These are phyloP conservation scores for Umbelopsis sp. DNA, from an alignment of 192 early-diverging fungal species.

Conservation along the genomic window DNA sequence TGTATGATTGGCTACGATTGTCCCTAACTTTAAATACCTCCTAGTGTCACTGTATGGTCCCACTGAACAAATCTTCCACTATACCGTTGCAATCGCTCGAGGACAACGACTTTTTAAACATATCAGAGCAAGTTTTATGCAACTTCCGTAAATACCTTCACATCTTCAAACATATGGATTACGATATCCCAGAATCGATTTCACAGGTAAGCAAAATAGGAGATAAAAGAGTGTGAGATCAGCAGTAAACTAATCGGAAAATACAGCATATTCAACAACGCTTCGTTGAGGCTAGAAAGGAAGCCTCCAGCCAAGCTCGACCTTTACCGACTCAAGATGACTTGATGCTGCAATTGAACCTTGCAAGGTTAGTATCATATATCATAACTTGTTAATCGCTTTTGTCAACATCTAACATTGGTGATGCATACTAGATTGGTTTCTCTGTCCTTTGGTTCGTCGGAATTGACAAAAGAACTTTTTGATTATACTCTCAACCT, in stretches of 20 bases:
- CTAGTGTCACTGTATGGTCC: slow-evolving; percentile 34
- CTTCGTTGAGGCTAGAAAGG: slow-evolving; percentile 43
- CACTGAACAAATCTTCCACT: not conserved
- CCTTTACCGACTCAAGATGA: slow-evolving; percentile 43
- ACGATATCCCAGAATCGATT: slow-evolving; percentile 61
- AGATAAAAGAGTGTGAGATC: not conserved
- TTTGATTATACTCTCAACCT: slow-evolving; percentile 41
- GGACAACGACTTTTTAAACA: slow-evolving; percentile 28
- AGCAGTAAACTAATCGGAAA: not conserved
- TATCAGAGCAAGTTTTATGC: slow-evolving; percentile 50
- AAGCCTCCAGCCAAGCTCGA: slow-evolving; percentile 19
- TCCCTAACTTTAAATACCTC: not conserved
- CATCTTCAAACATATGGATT: slow-evolving; percentile 50
- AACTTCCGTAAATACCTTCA: slow-evolving; percentile 64
- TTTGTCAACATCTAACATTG: not conserved
- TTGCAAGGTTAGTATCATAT: slow-evolving; percentile 35
- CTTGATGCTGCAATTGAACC: slow-evolving; percentile 41
- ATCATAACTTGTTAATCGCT: not conserved
- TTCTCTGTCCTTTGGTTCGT: slow-evolving; percentile 44
- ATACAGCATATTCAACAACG: slow-evolving; percentile 43
- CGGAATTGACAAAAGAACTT: slow-evolving; percentile 34
- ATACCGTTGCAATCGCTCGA: slow-evolving; percentile 26
- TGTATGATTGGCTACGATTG: not conserved
- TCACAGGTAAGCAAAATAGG: slow-evolving; percentile 49
- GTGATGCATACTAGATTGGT: slow-evolving; percentile 34